These are phyloP conservation scores for Penicillium brevicompactum DNA, from an alignment of 2,329 filamentous ascomycete species.

Conservation along the genomic window DNA sequence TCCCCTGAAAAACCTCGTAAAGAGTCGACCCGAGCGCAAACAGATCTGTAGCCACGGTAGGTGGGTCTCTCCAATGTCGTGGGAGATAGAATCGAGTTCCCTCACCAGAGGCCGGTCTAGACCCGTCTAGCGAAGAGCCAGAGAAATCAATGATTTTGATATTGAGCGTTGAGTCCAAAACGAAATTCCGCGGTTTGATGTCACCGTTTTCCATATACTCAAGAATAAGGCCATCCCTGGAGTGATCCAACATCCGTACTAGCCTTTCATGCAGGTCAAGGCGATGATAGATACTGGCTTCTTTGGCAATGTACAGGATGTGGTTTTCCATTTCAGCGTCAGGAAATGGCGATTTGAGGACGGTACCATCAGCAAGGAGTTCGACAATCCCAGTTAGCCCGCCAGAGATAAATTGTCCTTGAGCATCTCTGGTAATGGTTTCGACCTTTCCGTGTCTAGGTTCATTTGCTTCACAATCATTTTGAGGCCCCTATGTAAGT, in stretches of 20 bases:
- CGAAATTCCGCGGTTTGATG: constrained; percentile 43
- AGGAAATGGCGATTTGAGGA: constrained; percentile 16
- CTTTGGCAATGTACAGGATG: constrained; percentile 20
- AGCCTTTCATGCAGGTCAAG: constrained; percentile 15
- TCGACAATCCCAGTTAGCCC: constrained; percentile 21
- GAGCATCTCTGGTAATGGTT: not conserved
- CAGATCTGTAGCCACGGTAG: constrained; percentile 20
- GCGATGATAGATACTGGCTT: constrained; percentile 16
- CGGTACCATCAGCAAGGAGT: constrained; percentile 20
- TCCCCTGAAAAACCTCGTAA: constrained; percentile 20
- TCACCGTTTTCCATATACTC: constrained; percentile 25
- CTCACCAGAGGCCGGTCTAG: constrained; percentile 10
- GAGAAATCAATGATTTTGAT: constrained; percentile 36
- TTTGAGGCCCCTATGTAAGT: not conserved
- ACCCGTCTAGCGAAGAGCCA: constrained; percentile 17
- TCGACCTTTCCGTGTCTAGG: not conserved
- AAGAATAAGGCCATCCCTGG: constrained; percentile 16
- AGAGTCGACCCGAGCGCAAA: constrained; percentile 25
- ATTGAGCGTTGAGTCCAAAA: constrained; percentile 38
- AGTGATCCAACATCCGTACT: constrained; percentile 14
- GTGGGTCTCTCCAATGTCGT: constrained; percentile 22
- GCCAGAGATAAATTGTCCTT: constrained; percentile 10
- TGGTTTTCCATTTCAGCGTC: constrained; percentile 13
- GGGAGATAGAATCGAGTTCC: constrained; percentile 19
- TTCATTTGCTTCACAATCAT: not conserved